These are phyloP conservation scores for Pisolithus microcarpus DNA, from an alignment of 768 basidiomycete species.

Conservation along the genomic window DNA sequence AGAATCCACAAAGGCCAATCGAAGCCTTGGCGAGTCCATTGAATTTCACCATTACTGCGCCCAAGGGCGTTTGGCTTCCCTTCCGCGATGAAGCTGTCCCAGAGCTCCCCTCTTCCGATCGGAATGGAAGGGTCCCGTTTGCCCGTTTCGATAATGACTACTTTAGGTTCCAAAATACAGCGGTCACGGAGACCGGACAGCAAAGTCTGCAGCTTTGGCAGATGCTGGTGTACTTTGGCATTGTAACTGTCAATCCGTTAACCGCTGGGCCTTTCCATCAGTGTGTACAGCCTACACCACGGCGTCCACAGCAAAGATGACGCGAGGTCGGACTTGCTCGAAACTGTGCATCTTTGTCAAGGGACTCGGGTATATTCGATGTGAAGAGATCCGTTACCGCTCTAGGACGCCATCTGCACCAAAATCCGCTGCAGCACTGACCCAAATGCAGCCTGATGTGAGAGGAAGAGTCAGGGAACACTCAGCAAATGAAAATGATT, in stretches of 20 bases:
- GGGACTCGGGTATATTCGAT: conserved; percentile 3
- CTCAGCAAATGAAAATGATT: not conserved
- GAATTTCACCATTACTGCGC: conserved; percentile 51
- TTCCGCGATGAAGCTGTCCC: conserved; percentile 45
- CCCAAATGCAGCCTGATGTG: conserved; percentile 60
- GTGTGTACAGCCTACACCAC: conserved; percentile 46
- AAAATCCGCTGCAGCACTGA: conserved; percentile 76
- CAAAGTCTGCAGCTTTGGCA: conserved; percentile 55
- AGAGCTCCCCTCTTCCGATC: conserved; percentile 38
- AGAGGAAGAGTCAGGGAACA: not conserved
- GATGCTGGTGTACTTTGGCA: conserved; percentile 58
- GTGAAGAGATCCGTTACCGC: conserved; percentile 35
- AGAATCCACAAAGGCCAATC: conserved; percentile 82
- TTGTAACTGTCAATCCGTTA: conserved; percentile 48
- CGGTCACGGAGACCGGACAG: conserved; percentile 43
- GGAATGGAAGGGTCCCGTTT: conserved; percentile 25
- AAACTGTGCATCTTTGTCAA: conserved; percentile 35
- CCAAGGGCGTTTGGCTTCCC: conserved; percentile 43
- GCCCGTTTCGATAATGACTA: conserved; percentile 51
- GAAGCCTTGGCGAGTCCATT: conserved; percentile 56
- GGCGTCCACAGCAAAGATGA: conserved; percentile 68
- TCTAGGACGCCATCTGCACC: conserved; percentile 73
- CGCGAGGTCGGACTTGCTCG: conserved; percentile 68
- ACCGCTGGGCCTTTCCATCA: not conserved
- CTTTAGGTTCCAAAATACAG: conserved; percentile 34